A percentile compares a stretch with the other conserved stretches of the same genome.
phyloP scores from a whole-genome alignment of 768 basidiomycete genomes.

The Leucosporidium creatinivorum region DNA sequence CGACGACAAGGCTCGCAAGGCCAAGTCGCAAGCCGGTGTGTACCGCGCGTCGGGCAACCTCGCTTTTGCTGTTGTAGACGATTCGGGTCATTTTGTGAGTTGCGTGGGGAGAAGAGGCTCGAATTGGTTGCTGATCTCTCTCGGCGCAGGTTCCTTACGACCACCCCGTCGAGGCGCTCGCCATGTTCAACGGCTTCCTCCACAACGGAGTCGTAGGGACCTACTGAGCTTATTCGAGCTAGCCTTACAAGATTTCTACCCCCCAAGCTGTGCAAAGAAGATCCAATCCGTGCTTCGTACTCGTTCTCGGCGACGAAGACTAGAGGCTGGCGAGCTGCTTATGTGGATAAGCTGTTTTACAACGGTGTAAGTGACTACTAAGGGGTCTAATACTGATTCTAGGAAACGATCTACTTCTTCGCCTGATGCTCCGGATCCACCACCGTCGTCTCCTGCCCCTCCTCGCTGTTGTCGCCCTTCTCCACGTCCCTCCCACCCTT shows the following conservation, averaged over 20 bases:
- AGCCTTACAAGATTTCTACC: no score
- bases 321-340: no score
- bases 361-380: no score
- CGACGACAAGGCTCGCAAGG: background rate
- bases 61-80: constrained; percentile 36
- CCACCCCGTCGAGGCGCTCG: constrained; percentile 31
- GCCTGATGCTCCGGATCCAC: background rate
- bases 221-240: no score
- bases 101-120: background rate
- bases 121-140: no score
- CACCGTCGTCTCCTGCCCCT: background rate
- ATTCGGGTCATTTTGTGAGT: constrained; percentile 30
- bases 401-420: background rate
- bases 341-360: no score
- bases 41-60: constrained; percentile 27
- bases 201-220: no score
- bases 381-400: no score
- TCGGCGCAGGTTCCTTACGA: constrained; percentile 29
- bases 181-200: constrained; percentile 28
- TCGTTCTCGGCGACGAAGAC: no score
- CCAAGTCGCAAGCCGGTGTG: constrained; percentile 23
- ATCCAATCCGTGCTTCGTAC: no score
- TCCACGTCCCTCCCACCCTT: background rate
- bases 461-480: background rate
- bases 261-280: no score